Conservation (phyloP, 2,329 filamentous ascomycete species). For the Hyphodiscus sp. region DNA sequence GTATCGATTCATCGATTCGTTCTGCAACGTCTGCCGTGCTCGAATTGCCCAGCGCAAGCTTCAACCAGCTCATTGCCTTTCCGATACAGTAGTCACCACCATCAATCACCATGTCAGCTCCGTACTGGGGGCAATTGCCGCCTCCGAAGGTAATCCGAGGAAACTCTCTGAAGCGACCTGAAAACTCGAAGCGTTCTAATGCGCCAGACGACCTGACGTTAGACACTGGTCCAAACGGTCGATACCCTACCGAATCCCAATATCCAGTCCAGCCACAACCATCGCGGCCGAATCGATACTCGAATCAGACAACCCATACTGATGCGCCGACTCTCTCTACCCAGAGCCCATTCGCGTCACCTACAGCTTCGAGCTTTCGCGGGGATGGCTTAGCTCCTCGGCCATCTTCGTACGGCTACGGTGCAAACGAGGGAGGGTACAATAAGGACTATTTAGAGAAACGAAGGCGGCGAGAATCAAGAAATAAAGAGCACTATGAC, state of each 20-base stretch:
- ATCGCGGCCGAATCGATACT: conserved; percentile 32
- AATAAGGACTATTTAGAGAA: conserved; percentile 39
- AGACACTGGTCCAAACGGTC: conserved; percentile 17
- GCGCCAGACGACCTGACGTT: conserved; percentile 19
- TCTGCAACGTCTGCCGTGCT: not conserved
- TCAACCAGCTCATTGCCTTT: not conserved
- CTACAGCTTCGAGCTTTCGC: conserved; percentile 44
- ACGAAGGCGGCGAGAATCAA: conserved; percentile 37
- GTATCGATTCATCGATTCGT: not conserved
- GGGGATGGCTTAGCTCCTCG: conserved; percentile 50
- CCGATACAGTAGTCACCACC: conserved; percentile 1
- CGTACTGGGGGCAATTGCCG: conserved; percentile 54
- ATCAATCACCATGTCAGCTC: conserved; percentile 14
- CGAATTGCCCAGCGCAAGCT: not conserved
- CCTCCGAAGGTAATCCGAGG: conserved; percentile 36
- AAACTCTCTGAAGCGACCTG: conserved; percentile 32
- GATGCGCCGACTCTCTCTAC: conserved; percentile 52
- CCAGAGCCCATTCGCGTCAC: conserved; percentile 51
- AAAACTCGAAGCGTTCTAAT: conserved; percentile 2
- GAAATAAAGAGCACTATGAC: conserved; percentile 36
- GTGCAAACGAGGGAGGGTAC: conserved; percentile 24
- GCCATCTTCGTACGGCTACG: conserved; percentile 50
- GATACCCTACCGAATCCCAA: conserved; percentile 38
- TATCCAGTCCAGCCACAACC: conserved; percentile 21
- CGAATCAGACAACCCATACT: conserved; percentile 53